Base-by-base conservation (phyloP, 2,329 filamentous ascomycete genomes). In the Xylaria polymorpha region DNA sequence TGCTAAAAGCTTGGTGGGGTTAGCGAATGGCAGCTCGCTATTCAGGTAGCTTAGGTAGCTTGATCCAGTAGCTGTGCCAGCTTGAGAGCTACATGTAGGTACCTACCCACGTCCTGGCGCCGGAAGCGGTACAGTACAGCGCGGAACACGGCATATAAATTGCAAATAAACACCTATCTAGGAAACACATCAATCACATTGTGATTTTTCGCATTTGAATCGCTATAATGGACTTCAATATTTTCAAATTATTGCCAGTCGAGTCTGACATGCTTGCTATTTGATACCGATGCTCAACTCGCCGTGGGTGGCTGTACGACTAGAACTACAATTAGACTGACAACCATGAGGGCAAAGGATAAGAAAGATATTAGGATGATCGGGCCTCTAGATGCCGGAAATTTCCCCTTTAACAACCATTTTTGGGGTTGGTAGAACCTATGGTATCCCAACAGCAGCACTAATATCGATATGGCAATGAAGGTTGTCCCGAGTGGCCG, bases 331-430 rank as follows among this genome's bases (percentile, higher is more conserved):
- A 88, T 82, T 69, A 91, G 78, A 57, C 85, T 88, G 35, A 85
- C 83, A 44, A 90, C 77, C 84, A 91, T 91, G 68, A 91, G 83
- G 3, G 85, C 83, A 76, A 89, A 83, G 3, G 92, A 88, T 53
- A 94, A 86, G 20, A 88, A 80, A 9, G 90, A 87, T 39, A 95
- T 87, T 44, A 94, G 74, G 56, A 93, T 83, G 53, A 96, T 88
- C 25, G 92, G 93, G 4, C 92, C 92, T 72, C 93, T 85, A 74
- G 91, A 92, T 8, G 92, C 92, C 0, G 92, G 92, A 74, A 94
- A 94, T 79, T 94, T 94, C 74, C 92, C 92, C 71, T 87, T 83
- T 69, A 95, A 90, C 29, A 96, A 88, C 87, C 93, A 96, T 75
- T 92, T 86, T 81, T 96, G 93, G 25, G 88, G 87, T 77, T 93